Base-by-base conservation (phyloP, 495 filamentous ascomycete species). In the Aspergillus sclerotiicarbonarius region DNA sequence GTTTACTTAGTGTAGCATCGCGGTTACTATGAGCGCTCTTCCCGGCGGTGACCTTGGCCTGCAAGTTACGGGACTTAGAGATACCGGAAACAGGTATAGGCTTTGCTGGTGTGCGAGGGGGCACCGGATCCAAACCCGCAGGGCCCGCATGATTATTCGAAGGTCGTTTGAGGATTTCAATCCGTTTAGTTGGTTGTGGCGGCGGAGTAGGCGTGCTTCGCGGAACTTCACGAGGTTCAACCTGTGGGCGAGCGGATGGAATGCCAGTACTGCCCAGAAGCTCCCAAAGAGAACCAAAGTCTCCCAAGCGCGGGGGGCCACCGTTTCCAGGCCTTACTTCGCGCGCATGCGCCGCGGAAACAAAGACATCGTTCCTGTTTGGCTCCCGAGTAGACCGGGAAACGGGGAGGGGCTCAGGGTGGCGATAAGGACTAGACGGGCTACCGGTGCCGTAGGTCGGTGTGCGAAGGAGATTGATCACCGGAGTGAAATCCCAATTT, bases 401-500 rank as follows among this genome's bases (percentile, higher is more conserved):
- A 29, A 31, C 13, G n/a, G n/a, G 32, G 16, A 20, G n/a, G 19
- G 48, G 32, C 39, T 65, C 47, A 35, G 39, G 15, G 60, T 47
- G 50, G 51, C 56, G 58, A 62, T 60, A 21, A 45, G 51, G 49
- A 43, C 33, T 19, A 21, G 63, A 44, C 21, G 49, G 49, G 18
- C 63, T 54, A 48, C 58, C 49, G 37, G 60, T 39, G 49, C 54
- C 45, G 43, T 66, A 59, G 31, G 74, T 67, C 61, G 73, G 73
- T 19, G 76, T 74, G 35, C 67, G 62, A n/a, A 80, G 69, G 46
- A 82, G 71, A 61, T 78, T 74, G 60, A 75, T 73, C 65, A 76
- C 80, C 60, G 73, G 68, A 56, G 75, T 65, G 58, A 82, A 78
- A 60, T 79, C 78, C 80, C 80, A 82, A 47, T 60, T 67, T 44